A percentile compares a stretch with the other conserved stretches of the same genome.
phyloP scores from a whole-genome alignment of 495 filamentous ascomycete species.

The Cudoniella acicularis region DNA sequence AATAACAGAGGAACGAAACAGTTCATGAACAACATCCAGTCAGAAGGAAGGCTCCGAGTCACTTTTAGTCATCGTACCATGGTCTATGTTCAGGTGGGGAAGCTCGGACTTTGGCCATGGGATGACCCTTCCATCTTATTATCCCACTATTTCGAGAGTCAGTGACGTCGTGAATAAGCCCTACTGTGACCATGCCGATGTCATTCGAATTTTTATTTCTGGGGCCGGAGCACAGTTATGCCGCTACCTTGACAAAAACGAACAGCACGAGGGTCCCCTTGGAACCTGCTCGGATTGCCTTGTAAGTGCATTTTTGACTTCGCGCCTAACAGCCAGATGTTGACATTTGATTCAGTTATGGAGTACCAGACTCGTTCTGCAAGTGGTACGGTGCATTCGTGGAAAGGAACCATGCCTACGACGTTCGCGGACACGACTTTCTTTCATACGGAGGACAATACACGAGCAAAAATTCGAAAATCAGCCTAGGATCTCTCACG shows the following conservation, averaged over 20 bases:
- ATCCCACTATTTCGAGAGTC: background rate
- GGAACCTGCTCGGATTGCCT: background rate
- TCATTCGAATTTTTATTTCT: background rate
- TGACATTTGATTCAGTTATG: background rate
- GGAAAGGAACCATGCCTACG: background rate
- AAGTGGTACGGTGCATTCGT: background rate
- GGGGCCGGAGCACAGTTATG: background rate
- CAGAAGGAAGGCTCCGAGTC: background rate
- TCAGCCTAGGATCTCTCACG: background rate
- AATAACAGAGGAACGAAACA: background rate
- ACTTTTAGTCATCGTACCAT: background rate
- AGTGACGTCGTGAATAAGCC: background rate
- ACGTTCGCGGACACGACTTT: conserved; percentile 15
- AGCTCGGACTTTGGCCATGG: background rate
- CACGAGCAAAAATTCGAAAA: background rate
- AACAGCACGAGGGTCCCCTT: background rate
- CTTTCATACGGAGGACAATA: conserved; percentile 13
- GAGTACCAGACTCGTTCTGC: background rate
- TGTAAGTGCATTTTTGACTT: background rate
- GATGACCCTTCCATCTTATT: background rate
- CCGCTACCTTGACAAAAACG: background rate
- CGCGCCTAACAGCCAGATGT: background rate
- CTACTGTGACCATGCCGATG: background rate
- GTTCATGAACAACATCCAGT: background rate
- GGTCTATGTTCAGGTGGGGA: background rate